phyloP scores from a whole-genome alignment of 2,329 filamentous ascomycete species.

The Cladosporium sp. region DNA sequence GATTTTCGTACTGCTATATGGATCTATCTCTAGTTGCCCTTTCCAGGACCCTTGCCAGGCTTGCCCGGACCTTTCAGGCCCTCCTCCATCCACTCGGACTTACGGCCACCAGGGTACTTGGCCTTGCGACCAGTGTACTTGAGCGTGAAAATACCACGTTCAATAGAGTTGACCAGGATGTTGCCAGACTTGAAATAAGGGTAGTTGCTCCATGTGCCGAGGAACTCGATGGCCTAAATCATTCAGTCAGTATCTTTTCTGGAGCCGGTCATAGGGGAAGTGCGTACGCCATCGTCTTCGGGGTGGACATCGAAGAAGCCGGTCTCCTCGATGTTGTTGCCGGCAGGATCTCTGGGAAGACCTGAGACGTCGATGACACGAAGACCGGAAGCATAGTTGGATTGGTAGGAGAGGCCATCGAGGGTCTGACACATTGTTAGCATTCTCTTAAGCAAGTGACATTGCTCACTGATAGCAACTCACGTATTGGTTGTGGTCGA shows the following conservation, averaged over 20 bases:
- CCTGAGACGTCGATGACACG: conserved; percentile 31
- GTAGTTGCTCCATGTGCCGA: conserved; percentile 41
- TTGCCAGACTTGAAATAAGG: conserved; percentile 37
- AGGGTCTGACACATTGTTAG: conserved; percentile 15
- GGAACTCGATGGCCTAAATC: conserved; percentile 31
- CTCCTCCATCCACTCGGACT: conserved; percentile 3
- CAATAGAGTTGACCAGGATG: conserved; percentile 49
- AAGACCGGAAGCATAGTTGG: conserved; percentile 49
- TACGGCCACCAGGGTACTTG: conserved; percentile 7
- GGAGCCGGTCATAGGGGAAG: too few species aligned
- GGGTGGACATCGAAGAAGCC: conserved; percentile 34
- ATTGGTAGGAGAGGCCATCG: conserved; percentile 45
- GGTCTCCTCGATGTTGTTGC: conserved; percentile 30
- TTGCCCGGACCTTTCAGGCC: too few species aligned
- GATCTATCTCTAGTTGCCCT: background rate
- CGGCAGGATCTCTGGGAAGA: conserved; percentile 29
- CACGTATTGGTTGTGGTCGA: conserved; percentile 52
- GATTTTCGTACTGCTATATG: too few species aligned
- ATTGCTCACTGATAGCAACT: background rate
- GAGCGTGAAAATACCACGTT: conserved; percentile 40
- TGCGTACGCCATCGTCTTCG: conserved; percentile 31
- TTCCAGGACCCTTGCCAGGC: background rate
- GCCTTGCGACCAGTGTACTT: conserved; percentile 29
- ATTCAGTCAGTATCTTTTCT: too few species aligned
- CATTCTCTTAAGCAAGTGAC: too few species aligned